phyloP scores from a whole-genome alignment of 2,329 filamentous ascomycete species.

The Cyphellophora attinorum region DNA sequence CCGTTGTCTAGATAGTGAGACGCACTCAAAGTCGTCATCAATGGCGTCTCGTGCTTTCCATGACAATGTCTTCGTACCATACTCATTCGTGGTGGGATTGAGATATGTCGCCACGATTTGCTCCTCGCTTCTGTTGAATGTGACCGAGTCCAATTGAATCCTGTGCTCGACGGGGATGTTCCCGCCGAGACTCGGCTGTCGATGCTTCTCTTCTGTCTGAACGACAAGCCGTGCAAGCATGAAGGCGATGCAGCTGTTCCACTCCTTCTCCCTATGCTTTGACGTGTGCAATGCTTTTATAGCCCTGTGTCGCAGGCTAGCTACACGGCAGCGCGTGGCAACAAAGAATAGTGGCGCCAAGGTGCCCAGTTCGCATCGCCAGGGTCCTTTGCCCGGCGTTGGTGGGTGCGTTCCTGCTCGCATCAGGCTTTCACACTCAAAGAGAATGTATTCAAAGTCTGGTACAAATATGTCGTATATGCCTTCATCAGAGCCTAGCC shows the following conservation, averaged over 20 bases:
- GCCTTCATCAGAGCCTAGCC: slow-evolving; percentile 2
- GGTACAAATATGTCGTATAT: slow-evolving; percentile 4
- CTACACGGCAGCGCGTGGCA: slow-evolving; percentile 56
- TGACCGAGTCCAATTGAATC: neutral
- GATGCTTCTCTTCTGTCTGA: slow-evolving; percentile 3
- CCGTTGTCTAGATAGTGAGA: neutral
- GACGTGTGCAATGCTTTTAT: slow-evolving; percentile 4
- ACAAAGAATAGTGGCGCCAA: slow-evolving; percentile 56
- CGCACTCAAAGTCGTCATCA: slow-evolving; percentile 1
- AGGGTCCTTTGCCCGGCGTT: neutral
- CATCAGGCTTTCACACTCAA: slow-evolving; percentile 3
- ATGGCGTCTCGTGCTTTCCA: neutral
- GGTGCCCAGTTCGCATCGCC: slow-evolving; percentile 34
- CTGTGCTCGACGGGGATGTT: neutral
- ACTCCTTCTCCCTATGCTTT: slow-evolving; percentile 4
- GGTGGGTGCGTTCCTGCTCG: neutral
- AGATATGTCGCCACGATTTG: neutral
- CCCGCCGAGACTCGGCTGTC: neutral
- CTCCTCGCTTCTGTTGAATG: neutral
- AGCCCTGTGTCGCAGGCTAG: slow-evolving; percentile 33
- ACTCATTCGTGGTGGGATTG: neutral
- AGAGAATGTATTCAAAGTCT: slow-evolving; percentile 5
- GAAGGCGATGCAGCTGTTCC: slow-evolving; percentile 9
- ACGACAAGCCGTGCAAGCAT: slow-evolving; percentile 7
- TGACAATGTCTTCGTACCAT: neutral